Evolutionary conservation across 495 filamentous ascomycete genomes (phyloP), one percentile per base, ranked within the genome.

Genomic region (Penicillium arizonense): DNA sequence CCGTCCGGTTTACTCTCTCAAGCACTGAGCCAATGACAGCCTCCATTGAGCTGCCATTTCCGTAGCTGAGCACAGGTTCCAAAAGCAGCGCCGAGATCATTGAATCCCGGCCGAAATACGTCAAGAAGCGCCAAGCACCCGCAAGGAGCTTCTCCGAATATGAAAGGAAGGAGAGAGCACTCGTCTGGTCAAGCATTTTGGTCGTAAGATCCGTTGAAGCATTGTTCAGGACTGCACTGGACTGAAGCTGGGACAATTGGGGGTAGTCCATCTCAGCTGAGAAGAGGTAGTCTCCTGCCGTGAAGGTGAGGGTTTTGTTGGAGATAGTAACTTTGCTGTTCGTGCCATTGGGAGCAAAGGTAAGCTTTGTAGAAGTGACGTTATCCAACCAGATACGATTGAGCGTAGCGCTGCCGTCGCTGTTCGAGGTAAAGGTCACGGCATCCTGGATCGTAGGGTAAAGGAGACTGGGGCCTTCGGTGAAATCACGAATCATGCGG

Each of bases 51-150:
- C 80, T 75, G 4, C 71, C 76, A 49, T 79, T 58, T 0, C 82
- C 83, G 42, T 72, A 68, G 52, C 82, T 85, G 7, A 87, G 70
- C 9, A 86, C 72, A 9, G 81, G 77, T 50, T 80, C 71, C 13
- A 87, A 58, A 3, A 86, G 68, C 10, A 87, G 71, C 21, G 77
- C 63, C 0, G 80, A 75, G 43, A 87, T 82, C 70, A 87, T 82
- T 37, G 77, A 81, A 55, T 87, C 84, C 4, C 84, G 77, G 3
- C 84, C 84, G 65, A 86, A 87, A 52, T 87, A 87, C 1, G 82
- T 87, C 47, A 87, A 59, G 51, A 85, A 87, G 11, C 82, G 69
- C 84, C 84, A 87, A n/a, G 81, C 80, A 13, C 83, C 83, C 9
- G 84, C 83, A 2, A 84, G 68, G 6, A 87, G 63, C 47, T 87